These are phyloP conservation scores for Cadophora malorum DNA, from an alignment of 2,329 filamentous ascomycete genomes.

Conservation along the genomic window DNA sequence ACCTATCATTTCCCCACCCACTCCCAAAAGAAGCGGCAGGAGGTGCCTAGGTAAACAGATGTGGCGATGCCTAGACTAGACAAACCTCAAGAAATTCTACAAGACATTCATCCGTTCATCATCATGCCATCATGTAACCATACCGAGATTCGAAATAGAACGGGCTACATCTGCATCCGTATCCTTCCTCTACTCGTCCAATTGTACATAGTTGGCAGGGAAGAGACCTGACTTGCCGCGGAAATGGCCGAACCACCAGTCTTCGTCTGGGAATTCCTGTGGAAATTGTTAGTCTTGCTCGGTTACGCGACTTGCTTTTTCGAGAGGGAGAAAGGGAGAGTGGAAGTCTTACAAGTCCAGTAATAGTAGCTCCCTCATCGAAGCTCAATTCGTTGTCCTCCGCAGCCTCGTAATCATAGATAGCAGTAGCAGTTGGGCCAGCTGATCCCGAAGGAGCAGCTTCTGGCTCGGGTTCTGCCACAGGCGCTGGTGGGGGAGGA, in stretches of 20 bases:
- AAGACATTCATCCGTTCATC: slow-evolving; percentile 7
- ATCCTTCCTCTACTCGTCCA: slow-evolving; percentile 46
- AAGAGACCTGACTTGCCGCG: slow-evolving; percentile 84
- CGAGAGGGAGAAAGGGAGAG: background rate
- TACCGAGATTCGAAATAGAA: background rate
- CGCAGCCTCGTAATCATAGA: slow-evolving; percentile 96
- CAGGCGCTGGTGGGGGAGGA: slow-evolving; percentile 42
- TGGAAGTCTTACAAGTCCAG: slow-evolving; percentile 68
- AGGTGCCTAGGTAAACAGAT: no score
- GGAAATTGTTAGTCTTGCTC: slow-evolving; percentile 24
- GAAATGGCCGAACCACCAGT: slow-evolving; percentile 97
- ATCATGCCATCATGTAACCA: background rate
- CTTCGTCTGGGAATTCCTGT: slow-evolving; percentile 94
- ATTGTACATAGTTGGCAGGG: slow-evolving; percentile 73
- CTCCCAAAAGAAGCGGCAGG: background rate
- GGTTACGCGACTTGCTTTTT: background rate
- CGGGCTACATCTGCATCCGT: background rate
- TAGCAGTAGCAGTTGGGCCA: slow-evolving; percentile 76
- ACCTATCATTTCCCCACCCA: background rate
- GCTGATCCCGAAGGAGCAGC: slow-evolving; percentile 46
- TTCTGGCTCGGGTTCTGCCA: slow-evolving; percentile 50
- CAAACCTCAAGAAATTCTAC: slow-evolving; percentile 2
- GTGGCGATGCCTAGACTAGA: background rate
- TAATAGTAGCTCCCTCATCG: slow-evolving; percentile 85
- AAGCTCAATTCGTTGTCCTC: slow-evolving; percentile 92